Evolutionary conservation across 306 rosid species (phyloP).

Genomic region (Mimosa bimucronata): DNA sequence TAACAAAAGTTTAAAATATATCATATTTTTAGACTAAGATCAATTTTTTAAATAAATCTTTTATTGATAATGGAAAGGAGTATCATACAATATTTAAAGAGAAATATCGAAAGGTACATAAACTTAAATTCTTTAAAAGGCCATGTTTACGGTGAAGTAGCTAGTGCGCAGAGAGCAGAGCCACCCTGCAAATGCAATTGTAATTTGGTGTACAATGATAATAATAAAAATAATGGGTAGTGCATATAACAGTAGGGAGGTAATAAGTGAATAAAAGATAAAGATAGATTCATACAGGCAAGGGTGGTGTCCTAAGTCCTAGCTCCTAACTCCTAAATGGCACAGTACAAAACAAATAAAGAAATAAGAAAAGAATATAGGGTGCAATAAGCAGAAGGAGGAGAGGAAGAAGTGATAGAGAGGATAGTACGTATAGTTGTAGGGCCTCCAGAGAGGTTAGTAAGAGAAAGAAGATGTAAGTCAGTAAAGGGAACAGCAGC

Average conservation of each 20-base stretch:
- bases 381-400: conserved; percentile 20
- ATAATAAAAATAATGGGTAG: too few species aligned
- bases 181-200: neutral
- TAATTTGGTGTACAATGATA: neutral
- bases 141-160: neutral
- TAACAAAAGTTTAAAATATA: too few species aligned
- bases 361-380: conserved; percentile 18
- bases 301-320: too few species aligned
- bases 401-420: conserved; percentile 25
- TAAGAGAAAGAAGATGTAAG: conserved; percentile 8
- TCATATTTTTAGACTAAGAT: too few species aligned
- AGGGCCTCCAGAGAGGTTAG: conserved; percentile 18
- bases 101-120: too few species aligned
- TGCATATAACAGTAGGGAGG: neutral
- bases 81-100: too few species aligned
- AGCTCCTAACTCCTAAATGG: neutral
- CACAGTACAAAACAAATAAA: neutral
- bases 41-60: too few species aligned
- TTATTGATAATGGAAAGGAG: too few species aligned
- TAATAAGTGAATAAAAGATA: neutral
- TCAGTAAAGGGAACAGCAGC: conserved; percentile 33
- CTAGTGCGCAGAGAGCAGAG: neutral
- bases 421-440: neutral
- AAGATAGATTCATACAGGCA: neutral
- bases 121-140: too few species aligned